These are phyloP conservation scores for Gliomastix tumulicola DNA, from an alignment of 2,329 filamentous ascomycete species.

Conservation along the genomic window DNA sequence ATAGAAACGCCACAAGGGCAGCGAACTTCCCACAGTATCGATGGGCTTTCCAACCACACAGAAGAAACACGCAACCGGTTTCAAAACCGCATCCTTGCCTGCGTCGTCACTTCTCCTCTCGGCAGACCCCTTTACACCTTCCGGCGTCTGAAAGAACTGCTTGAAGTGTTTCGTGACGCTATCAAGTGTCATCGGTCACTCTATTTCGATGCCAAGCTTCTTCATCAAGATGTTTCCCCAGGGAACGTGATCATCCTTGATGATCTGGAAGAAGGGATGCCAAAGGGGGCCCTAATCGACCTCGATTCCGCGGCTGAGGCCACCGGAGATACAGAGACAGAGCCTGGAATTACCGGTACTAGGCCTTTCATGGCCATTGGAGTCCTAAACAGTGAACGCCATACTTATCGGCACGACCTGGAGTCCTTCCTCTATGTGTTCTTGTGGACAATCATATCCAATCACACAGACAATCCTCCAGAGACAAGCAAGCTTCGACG, in stretches of 20 bases:
- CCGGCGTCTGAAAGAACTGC: conserved; percentile 7
- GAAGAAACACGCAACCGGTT: conserved; percentile 1
- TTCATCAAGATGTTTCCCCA: conserved; percentile 9
- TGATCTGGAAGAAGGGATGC: background rate
- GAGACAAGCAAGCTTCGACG: conserved; percentile 7
- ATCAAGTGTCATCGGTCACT: conserved; percentile 12
- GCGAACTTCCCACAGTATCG: too few species aligned
- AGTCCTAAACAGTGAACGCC: conserved; percentile 3
- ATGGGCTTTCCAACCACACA: background rate
- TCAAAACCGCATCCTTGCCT: conserved; percentile 11
- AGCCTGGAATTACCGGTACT: conserved; percentile 5
- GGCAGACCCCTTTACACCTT: conserved; percentile 11
- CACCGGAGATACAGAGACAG: conserved; percentile 1
- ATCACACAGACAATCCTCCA: conserved; percentile 3
- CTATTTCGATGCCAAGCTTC: conserved; percentile 4
- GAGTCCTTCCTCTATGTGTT: conserved; percentile 19
- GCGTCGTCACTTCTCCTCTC: conserved; percentile 10
- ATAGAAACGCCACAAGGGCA: too few species aligned
- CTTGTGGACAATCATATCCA: conserved; percentile 5
- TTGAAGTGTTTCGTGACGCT: conserved; percentile 10
- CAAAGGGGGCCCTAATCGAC: conserved; percentile 10
- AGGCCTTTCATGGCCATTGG: conserved; percentile 16
- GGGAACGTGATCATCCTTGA: conserved; percentile 11
- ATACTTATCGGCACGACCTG: conserved; percentile 16
- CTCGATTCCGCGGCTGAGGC: conserved; percentile 9